Evolutionary conservation across 768 basidiomycete genomes (phyloP), one percentile per base, ranked within the genome.

Genomic region (Rhodosporidiobolus sp.): DNA sequence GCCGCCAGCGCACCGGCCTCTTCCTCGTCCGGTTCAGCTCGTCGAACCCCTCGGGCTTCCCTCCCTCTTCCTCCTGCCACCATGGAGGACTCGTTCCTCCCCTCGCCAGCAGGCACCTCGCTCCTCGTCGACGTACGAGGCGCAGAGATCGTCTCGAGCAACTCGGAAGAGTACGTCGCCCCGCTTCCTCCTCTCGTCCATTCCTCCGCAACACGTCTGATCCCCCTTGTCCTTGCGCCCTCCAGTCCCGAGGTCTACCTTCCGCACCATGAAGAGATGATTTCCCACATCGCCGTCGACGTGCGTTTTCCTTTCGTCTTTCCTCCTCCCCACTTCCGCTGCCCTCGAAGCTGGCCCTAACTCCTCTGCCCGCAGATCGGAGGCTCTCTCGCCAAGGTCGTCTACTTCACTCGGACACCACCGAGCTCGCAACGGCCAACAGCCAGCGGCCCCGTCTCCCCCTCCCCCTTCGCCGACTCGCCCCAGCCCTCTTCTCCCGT

Each of bases 251-350:
- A 94, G 17, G 97, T 99, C 78, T 98, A 98, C 83, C 86, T 99
- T 45, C 96, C 96, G 65, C 94, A 96, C 80, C 88, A 98, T 83
- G 95, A 95, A 72, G 96, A 99, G 82, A 92, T 92, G 32, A 89
- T 99, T 24, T 96, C 94, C 28, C 94, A 98, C 80, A 94, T 98
- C 66, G 96, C 96, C 7, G 89, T 99, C 67, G 95, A 99, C 80
- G 94, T 95, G 80, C 84, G 93, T 87, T 17, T 4, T 38, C n/a
- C 26, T 34, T 32, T 26, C 62, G 43, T n/a, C n/a, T n/a, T n/a
- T n/a, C n/a, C n/a, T n/a, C n/a, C n/a, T n/a, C n/a, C 50, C 28
- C 24, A 5, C 32, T 26, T n/a, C 49, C 59, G 10, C 22, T 7
- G 26, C 16, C 48, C 55, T n/a, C 50, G 48, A 63, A 53, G 28